Base-by-base conservation (phyloP, 2,329 filamentous ascomycete species). In the Chalara sp. region DNA sequence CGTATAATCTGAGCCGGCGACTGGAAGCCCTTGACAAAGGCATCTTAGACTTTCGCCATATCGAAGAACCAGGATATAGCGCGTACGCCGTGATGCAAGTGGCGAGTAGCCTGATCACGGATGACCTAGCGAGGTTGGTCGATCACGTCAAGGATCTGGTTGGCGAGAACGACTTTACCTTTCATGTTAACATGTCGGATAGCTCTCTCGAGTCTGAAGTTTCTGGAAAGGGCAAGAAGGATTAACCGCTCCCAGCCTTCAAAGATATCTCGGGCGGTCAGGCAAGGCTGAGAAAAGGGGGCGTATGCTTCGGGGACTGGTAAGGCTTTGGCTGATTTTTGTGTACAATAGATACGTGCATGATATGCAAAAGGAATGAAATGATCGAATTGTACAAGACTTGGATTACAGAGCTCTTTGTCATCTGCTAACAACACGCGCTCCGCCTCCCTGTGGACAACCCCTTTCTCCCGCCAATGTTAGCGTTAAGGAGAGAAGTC, bases 11-110 rank as follows among this genome's bases (percentile, higher is more conserved):
- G 3, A 76, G 75, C 1, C 70, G 73, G 11, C 74, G 76, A n/a
- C 70, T 89, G 0, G 77, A 84, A 45, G 70, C 72, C 2, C 65
- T 87, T 1, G 79, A 84, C 57, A 68, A 70, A 4, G 76, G 80
- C 48, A 81, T 89, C 10, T 63, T 89, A 13, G 80, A 78, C 56
- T 68, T 86, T 2, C 66, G 74, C 53, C 83, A 89, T 63, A 77
- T 89, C 53, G 76, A 81, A 2, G 83, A 89, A 63, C 83, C 83
- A 0, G 86, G 85, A 0, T 89, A 88, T 67, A 80, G 83, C 3
- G 84, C 85, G 48, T 90, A 89, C 67, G 43, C 86, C 0, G 84
- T 89, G 6, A 71, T 89, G 58, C 85, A 89, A 62, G 81, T 90
- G 39, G 84, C 83, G 55, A 85, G 80, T 49, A 74, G 79, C 49